Evolutionary conservation across 345 rosid species (phyloP), one percentile per base, ranked within the genome.

Genomic region (Leavenworthia alabamica): DNA sequence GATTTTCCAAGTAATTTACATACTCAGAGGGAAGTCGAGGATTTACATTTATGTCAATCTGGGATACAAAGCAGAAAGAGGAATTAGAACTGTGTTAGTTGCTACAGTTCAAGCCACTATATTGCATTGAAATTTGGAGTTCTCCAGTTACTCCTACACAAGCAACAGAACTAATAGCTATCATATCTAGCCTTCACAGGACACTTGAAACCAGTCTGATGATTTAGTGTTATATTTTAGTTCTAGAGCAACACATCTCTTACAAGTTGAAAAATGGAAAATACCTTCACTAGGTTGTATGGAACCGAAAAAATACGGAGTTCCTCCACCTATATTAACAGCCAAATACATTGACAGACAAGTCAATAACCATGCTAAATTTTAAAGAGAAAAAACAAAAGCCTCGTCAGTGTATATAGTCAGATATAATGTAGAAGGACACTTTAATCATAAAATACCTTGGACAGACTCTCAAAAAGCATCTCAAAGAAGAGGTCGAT

Each of bases 401-500:
- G n/a, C n/a, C n/a, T n/a, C n/a, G n/a, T n/a, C n/a, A n/a, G n/a
- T n/a, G n/a, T n/a, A n/a, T n/a, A n/a, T n/a, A n/a, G n/a, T n/a
- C n/a, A n/a, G n/a, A n/a, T n/a, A n/a, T n/a, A n/a, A n/a, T n/a
- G n/a, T n/a, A n/a, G n/a, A n/a, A n/a, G n/a, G n/a, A n/a, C n/a
- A n/a, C n/a, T n/a, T n/a, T n/a, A n/a, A 57, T 8, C 53, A 53
- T 37, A 68, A 19, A 4, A 59, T 59, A 86, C 98, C 95, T 83
- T 92, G 60, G 96, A 89, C 68, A 89, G 78, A 73, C 96, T 92
- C 78, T 89, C 95, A 46, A 92, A 92, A 71, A 92, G 93, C 95
- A 92, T 92, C 74, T 92, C 95, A 77, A 92, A 92, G 84, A 89
- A 85, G 75, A 89, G 88, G 79, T 89, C 96, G 57, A 89, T 78